Evolutionary conservation across 768 basidiomycete genomes (phyloP).

Genomic region (Boletus speciosus): DNA sequence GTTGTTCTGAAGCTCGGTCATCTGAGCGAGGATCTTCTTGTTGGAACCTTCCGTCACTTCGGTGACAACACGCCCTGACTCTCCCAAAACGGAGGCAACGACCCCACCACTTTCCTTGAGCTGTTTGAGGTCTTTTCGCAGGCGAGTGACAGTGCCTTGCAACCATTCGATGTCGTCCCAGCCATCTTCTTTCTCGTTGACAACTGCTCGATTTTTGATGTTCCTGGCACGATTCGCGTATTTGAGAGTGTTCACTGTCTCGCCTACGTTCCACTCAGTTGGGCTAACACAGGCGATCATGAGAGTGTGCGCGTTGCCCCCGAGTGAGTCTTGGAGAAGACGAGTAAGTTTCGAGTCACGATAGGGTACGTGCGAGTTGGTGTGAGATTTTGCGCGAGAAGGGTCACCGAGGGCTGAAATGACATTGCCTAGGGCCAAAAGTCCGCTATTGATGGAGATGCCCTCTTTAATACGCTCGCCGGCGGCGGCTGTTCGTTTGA

Average conservation of each 20-base stretch:
- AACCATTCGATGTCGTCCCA: constrained; percentile 99
- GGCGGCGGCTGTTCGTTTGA: constrained; percentile 93
- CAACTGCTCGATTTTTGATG: constrained; percentile 90
- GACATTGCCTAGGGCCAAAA: constrained; percentile 95
- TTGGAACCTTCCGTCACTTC: constrained; percentile 57
- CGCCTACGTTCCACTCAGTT: constrained; percentile 90
- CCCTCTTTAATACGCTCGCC: constrained; percentile 98
- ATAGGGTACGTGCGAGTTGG: constrained; percentile 90
- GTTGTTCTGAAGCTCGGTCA: constrained; percentile 81
- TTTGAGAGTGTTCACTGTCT: constrained; percentile 93
- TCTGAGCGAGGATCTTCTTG: constrained; percentile 74
- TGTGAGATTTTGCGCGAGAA: constrained; percentile 76
- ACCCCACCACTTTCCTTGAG: constrained; percentile 64
- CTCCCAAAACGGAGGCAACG: constrained; percentile 24
- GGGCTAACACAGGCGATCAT: constrained; percentile 99
- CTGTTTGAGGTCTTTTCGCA: constrained; percentile 82
- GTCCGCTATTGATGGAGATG: constrained; percentile 97
- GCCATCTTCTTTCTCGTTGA: constrained; percentile 94
- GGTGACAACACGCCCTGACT: constrained; percentile 22
- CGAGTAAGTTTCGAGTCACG: constrained; percentile 98
- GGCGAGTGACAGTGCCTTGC: constrained; percentile 77
- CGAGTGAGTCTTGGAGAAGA: constrained; percentile 73
- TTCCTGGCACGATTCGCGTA: constrained; percentile 97
- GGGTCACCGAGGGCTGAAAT: constrained; percentile 98
- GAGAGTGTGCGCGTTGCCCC: constrained; percentile 95